Percentiles rank a stretch among this genome's conserved stretches.
These are phyloP conservation scores for Pelargonium nanum DNA, from an alignment of 345 rosid species.

Conservation along the genomic window DNA sequence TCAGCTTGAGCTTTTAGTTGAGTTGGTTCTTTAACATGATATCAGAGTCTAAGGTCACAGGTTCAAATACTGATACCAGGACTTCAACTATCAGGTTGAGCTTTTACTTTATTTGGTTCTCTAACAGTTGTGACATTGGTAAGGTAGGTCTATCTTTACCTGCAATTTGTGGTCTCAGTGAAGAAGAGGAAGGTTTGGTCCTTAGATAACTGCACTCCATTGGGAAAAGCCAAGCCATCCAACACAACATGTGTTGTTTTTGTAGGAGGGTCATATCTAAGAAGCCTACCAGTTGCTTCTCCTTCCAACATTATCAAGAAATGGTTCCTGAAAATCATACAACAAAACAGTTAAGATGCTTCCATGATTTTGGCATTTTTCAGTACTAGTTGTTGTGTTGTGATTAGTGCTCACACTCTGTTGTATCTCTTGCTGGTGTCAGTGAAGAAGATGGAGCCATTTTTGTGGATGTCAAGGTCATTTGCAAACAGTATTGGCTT, in stretches of 20 bases:
- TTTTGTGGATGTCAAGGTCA: conserved; percentile 73
- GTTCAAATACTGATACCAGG: no score
- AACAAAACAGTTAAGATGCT: no score
- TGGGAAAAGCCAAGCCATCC: conserved; percentile 89
- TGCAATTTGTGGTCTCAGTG: conserved; percentile 94
- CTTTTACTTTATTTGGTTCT: neutral
- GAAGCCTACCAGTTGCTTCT: conserved; percentile 83
- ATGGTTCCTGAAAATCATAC: conserved; percentile 47
- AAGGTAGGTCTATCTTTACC: conserved; percentile 20
- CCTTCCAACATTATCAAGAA: conserved; percentile 88
- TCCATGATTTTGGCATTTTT: no score
- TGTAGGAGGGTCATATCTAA: conserved; percentile 81
- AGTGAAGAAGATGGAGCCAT: conserved; percentile 89
- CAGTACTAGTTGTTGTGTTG: no score
- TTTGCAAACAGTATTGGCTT: conserved; percentile 78
- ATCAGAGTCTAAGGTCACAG: no score
- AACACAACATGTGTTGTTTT: conserved; percentile 61
- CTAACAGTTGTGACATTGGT: neutral
- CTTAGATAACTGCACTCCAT: conserved; percentile 72
- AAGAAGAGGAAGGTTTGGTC: conserved; percentile 76
- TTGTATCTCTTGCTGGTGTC: conserved; percentile 89
- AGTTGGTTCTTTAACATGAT: no score
- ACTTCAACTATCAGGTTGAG: no score
- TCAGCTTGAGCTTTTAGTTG: no score
- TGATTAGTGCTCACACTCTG: conserved; percentile 49